Evolutionary conservation across 2,329 filamentous ascomycete species (phyloP), one percentile per base, ranked within the genome.

Genomic region (Penicillium sp.): DNA sequence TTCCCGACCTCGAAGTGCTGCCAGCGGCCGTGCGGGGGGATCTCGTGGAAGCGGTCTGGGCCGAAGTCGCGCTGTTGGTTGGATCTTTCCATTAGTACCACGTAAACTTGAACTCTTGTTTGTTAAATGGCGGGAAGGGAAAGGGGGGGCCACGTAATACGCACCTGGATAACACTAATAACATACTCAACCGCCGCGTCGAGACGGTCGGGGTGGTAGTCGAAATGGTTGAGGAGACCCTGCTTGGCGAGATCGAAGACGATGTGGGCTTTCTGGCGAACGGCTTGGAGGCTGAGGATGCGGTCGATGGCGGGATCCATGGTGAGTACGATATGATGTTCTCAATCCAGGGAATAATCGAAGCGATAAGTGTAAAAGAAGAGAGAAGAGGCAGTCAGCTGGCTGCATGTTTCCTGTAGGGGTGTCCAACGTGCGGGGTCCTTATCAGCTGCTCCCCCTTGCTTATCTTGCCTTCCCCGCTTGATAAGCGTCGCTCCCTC

Each of bases 1-100:
- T 79, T 80, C 9, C 86, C 86, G 45, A 87, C 82, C 15, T 87
- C 83, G 66, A 88, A 88, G 73, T 89, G 86, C 69, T 88, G 86
- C 84, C 86, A 88, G 48, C 86, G 81, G 8, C 79, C 86, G 64
- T 86, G 84, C 9, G 84, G 82, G 0, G 84, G 84, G 55, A 86
- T 86, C 0, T 75, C 69, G 53, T 80, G 61, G 65, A 74, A 83
- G 19, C 71, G 76, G 62, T 83, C 76, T 0, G 83, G 83, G 0
- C 83, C 83, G 63, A 82, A 85, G 65, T 85, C 83, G 19, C 83
- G 80, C 83, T 85, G 3, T 30, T 8, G n/a, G 15, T 41, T 15
- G 13, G 17, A 5, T 46, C 30, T 64, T 30, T 26, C 3, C 5
- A 26, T 26, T 26, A 26, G 26, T 26, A 26, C 26, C 26, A 26